Evolutionary conservation across 257 asterid genomes (phyloP).

Genomic region (Anisodus tanguticus): DNA sequence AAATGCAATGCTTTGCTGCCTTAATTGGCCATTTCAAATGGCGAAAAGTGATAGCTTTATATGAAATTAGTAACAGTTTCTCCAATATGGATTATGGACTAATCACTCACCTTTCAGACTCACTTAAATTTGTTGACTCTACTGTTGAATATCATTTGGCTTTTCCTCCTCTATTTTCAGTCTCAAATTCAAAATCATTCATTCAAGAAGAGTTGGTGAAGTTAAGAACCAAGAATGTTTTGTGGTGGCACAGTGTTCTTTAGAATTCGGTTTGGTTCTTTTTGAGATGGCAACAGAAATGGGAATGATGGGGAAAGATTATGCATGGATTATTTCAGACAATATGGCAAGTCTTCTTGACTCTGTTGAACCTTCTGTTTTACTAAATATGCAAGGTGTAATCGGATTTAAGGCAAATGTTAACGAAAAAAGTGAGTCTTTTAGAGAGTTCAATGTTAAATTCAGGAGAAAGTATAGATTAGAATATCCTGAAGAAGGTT

Average conservation of each 20-base stretch:
- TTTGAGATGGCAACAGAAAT: constrained; percentile 52
- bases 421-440: constrained; percentile 25
- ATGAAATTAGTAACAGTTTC: constrained; percentile 43
- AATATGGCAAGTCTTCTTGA: constrained; percentile 56
- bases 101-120: constrained; percentile 47
- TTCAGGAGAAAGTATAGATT: constrained; percentile 47
- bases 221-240: constrained; percentile 42
- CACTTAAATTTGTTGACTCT: constrained; percentile 44
- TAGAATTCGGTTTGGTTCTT: constrained; percentile 50
- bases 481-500: constrained; percentile 48
- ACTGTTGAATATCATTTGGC: constrained; percentile 39
- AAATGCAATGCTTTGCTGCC: constrained; percentile 54
- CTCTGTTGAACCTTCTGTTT: constrained; percentile 44
- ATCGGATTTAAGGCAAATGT: constrained; percentile 54
- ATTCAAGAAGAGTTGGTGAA: constrained; percentile 43
- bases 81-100: constrained; percentile 38
- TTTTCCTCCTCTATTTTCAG: constrained; percentile 43
- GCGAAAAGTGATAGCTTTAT: constrained; percentile 51
- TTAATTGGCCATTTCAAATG: constrained; percentile 56
- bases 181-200: constrained; percentile 28
- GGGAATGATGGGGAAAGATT: constrained; percentile 62
- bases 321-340: constrained; percentile 64
- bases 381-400: constrained; percentile 61
- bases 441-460: constrained; percentile 40
- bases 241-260: constrained; percentile 46